Evolutionary conservation across 2,329 filamentous ascomycete genomes (phyloP), one percentile per base, ranked within the genome.

Genomic region (Harringtonia lauricola): DNA sequence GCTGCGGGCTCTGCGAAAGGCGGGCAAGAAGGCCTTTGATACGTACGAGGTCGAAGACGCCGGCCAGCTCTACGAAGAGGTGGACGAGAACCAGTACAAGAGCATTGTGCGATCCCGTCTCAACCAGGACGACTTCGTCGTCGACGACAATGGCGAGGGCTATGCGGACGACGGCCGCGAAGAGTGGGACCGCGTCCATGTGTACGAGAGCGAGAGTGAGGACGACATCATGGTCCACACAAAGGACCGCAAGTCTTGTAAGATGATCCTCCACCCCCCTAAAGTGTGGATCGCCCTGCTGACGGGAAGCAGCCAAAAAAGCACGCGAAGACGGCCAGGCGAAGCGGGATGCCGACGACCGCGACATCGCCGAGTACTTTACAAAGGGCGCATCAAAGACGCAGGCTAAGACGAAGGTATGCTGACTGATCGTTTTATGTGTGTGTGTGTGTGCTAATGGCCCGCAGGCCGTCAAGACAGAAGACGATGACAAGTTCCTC

Each of bases 1-100:
- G 71, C 76, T 96, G 51, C 78, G 78, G 56, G 88, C 86, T 59
- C 76, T 94, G 52, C 83, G 88, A 57, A 79, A 86, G 55, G 79
- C 88, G 43, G 92, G 92, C 64, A 95, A 94, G 71, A 95, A 92
- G 65, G 82, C 83, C 52, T 81, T 94, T 51, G 83, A 88, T 55
- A 79, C 76, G 47, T 98, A 96, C 67, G 71, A 95, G 63, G 78
- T 95, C 49, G 77, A 87, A 55, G 82, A 96, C 49, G 83, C 86
- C 55, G 77, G 82, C 51, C 79, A 86, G 53, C 70, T 98, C 36
- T 98, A 96, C 66, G 92, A 96, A 50, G 89, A 94, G 56, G 88
- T 98, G 39, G 89, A 96, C 58, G 92, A 98, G 56, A 90, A 92
- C 57, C 85, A 86, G 41, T 98, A 98, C 71, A 95, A 95, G 69